phyloP scores from a whole-genome alignment of 1,284 basidiomycete species.

The Leucoagaricus sp. region DNA sequence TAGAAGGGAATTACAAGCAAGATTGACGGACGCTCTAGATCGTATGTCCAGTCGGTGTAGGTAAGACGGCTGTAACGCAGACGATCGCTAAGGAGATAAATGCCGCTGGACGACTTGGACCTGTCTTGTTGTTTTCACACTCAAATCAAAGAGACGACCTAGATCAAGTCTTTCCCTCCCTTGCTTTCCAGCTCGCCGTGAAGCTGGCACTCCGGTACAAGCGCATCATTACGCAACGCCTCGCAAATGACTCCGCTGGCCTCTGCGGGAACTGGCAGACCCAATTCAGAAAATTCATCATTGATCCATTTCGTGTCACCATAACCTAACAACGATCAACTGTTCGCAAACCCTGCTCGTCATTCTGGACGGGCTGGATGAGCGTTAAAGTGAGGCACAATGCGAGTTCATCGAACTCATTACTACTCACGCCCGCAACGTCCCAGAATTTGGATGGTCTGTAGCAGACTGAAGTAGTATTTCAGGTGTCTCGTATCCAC shows the following conservation, averaged over 20 bases:
- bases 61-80: constrained; percentile 13
- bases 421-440: background rate
- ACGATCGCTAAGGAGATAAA: constrained; percentile 2
- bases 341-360: background rate
- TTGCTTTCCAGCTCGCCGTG: constrained; percentile 9
- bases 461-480: background rate
- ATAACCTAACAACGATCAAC: background rate
- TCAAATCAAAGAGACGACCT: background rate
- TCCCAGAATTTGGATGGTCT: background rate
- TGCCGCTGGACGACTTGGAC: background rate
- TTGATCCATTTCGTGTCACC: background rate
- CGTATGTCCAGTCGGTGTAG: constrained; percentile 7
- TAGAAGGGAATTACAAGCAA: too few species aligned
- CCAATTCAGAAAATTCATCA: background rate
- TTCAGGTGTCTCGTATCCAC: background rate
- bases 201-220: background rate
- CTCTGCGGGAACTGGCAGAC: background rate
- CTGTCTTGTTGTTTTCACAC: constrained; percentile 12
- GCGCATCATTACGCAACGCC: background rate
- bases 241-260: background rate
- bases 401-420: background rate
- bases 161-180: constrained; percentile 1
- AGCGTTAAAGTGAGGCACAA: background rate
- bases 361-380: background rate
- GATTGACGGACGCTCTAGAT: background rate